Base-by-base conservation (phyloP, 2,329 filamentous ascomycete genomes). In the Thyridium curvatum region DNA sequence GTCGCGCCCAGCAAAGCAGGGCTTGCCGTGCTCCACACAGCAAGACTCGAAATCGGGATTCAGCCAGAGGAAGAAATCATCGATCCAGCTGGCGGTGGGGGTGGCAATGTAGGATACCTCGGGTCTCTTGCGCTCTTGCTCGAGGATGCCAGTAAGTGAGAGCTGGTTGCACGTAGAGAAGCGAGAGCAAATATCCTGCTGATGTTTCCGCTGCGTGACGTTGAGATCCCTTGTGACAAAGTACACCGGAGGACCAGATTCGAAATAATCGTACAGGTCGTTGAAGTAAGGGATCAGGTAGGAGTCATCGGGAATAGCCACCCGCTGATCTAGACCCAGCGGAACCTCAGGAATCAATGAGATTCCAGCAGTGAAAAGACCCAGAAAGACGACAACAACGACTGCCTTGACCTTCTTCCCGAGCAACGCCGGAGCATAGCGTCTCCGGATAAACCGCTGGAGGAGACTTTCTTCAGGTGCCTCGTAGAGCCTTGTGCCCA, bases 221-320 rank as follows among this genome's bases (percentile, higher is more conserved):
- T 97, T 93, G 33, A 93, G 70, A 35, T 84, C 77, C 15, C 82
- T 79, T 3, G 90, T 88, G 34, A 98, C 88, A 59, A 98, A 98
- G 61, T 97, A 98, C 8, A 98, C 89, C 0, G 93, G 93, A 35
- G 93, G 91, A 0, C 93, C 94, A 13, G 82, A 82, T 44, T 90
- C 86, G 51, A 97, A 84, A 58, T 98, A 98, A 43, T 81, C 80
- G 58, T 96, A 94, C 21, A 98, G 69, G 57, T 98, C 93, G 54
- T 97, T 89, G 64, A 98, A 98, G 61, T 95, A 98, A 9, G 85
- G 79, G 45, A 98, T 95, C 37, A 98, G 70, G 58, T 98, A 98
- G 1, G 91, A 97, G 52, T 87, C 90, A 47, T 86, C 86, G 0
- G 93, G 93, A 41, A 98, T 85, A 10, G 93, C 93, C 39, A 96